phyloP scores from a whole-genome alignment of 139 green algal genomes.

The Ettlia oleoabundans region DNA sequence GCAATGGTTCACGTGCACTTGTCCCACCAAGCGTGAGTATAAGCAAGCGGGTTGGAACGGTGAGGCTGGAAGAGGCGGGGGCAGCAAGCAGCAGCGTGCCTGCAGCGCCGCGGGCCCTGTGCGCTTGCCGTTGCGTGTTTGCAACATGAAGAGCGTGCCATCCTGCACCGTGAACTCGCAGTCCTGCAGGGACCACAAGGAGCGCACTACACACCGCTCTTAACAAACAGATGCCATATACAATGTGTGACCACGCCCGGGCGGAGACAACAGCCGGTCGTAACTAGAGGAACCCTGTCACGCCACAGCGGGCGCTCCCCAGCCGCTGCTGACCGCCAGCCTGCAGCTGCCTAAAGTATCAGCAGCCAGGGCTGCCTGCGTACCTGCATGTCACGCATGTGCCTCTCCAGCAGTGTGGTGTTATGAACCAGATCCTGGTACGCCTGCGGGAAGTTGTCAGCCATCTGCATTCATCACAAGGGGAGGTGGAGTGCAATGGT shows the following conservation, averaged over 20 bases:
- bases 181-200: conserved; percentile 72
- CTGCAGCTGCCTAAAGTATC: too few relatives aligned
- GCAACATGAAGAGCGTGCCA: conserved; percentile 88
- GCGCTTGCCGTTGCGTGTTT: conserved; percentile 88
- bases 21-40: too few relatives aligned
- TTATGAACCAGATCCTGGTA: conserved; percentile 81
- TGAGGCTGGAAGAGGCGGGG: too few relatives aligned
- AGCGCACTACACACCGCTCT: neutral
- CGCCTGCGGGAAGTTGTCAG: conserved; percentile 71
- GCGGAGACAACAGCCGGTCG: too few relatives aligned
- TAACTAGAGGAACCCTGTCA: too few relatives aligned
- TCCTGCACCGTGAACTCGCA: conserved; percentile 93
- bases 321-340: too few relatives aligned
- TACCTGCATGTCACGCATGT: conserved; percentile 91
- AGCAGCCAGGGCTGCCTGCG: too few relatives aligned
- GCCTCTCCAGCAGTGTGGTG: conserved; percentile 74
- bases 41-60: too few relatives aligned
- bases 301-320: too few relatives aligned
- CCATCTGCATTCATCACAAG: conserved; percentile 50
- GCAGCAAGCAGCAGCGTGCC: neutral
- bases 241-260: too few relatives aligned
- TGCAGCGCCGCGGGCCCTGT: conserved; percentile 80
- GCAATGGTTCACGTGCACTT: too few relatives aligned
- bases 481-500: neutral
- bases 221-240: too few relatives aligned